Base-by-base conservation (phyloP, 1,139 yeast species). In the Yamadazyma triangularis region DNA sequence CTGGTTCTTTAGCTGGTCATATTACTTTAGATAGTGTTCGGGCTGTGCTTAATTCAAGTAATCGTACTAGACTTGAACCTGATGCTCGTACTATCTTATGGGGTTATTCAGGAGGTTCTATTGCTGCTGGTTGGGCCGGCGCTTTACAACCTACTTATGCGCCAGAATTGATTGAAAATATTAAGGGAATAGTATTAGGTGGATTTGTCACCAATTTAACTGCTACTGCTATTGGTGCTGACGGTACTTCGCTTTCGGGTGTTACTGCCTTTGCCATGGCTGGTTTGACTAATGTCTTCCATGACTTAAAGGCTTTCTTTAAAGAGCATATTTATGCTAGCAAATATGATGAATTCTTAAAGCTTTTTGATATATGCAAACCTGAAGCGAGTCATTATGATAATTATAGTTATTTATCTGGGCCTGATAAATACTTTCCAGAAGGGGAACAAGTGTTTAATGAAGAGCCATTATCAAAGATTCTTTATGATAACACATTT, bases 81-180 rank as follows among this genome's bases (percentile, higher is more conserved):
- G 42, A 53, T 29, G 64, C 69, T 4, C 41, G 49, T 27, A 46
- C 54, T 1, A 52, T 48, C 1, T 15, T 58, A 23, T 64, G 64
- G 63, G 70, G 71, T 0, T 64, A 60, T 36, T 60, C 67, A 6
- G 71, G 70, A 15, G 70, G 70, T 1, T 45, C 64, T 2, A 39
- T 62, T n/a, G 63, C 70, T 3, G 40, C 59, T 4, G 54, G 55
- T 2, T 64, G 69, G 69, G 67, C 65, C 5, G 55, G 65, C 2
- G 47, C 56, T 9, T 38, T 62, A 22, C 63, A 56, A 31, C 63
- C 64, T 4, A 31, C 34, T 1, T 62, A 62, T 35, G 68, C 69
- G 0, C 60, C 62, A 2, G 65, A 62, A 4, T 48, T 63, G 25
- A 27, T 25, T 6, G 15, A 35, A 1, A 45, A 49, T 28, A 30